A percentile compares a stretch with the other conserved stretches of the same genome.
These are phyloP conservation scores for Clathrospora elynae DNA, from an alignment of 2,329 filamentous ascomycete species.

Conservation along the genomic window DNA sequence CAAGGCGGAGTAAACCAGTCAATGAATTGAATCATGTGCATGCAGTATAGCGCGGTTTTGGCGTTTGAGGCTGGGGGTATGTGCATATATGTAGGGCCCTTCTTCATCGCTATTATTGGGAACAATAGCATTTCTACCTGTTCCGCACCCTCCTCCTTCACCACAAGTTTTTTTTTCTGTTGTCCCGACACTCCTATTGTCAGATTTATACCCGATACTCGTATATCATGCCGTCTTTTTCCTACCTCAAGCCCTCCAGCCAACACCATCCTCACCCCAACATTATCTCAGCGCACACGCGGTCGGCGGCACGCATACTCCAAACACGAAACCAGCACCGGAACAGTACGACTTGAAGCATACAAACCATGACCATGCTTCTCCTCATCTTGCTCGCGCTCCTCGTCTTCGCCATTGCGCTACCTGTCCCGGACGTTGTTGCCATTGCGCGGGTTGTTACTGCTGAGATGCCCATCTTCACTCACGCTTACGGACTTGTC, in stretches of 20 bases:
- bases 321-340: not conserved
- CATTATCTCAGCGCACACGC: not conserved
- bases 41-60: slow-evolving; percentile 16
- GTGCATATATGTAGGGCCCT: slow-evolving; percentile 20
- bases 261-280: not conserved
- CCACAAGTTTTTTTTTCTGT: slow-evolving; percentile 1
- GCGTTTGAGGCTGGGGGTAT: slow-evolving; percentile 28
- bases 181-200: not conserved
- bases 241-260: not conserved
- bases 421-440: too few relatives aligned
- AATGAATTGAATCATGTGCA: slow-evolving; percentile 11
- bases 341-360: not conserved
- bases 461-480: not conserved
- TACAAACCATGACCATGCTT: not conserved
- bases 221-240: not conserved
- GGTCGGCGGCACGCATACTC: not conserved
- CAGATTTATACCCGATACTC: not conserved
- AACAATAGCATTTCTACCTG: slow-evolving; percentile 15
- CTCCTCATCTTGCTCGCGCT: not conserved
- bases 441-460: not conserved
- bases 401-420: not conserved
- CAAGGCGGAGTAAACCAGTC: slow-evolving; percentile 30
- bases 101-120: slow-evolving; percentile 2
- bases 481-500: too few relatives aligned
- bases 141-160: slow-evolving; percentile 2